Evolutionary conservation across 108 stramenopile genomes (phyloP), one percentile per base, ranked within the genome.

Genomic region (Asterionellopsis glacialis): DNA sequence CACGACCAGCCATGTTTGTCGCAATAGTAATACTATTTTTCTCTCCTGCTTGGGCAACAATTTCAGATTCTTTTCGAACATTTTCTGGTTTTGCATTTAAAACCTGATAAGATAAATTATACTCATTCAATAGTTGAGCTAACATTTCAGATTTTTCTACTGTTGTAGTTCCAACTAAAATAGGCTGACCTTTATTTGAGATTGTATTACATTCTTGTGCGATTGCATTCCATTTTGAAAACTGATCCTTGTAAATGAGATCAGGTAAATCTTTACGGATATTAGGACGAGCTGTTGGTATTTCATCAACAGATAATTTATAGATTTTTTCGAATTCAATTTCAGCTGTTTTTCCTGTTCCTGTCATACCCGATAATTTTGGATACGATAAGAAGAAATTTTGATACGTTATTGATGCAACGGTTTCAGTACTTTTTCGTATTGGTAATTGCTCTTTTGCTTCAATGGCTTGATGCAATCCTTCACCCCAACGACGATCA

Each of bases 251-350:
- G 42, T 63, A 63, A 57, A 63, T 27, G 24, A 63, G 23, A 56
- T 63, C 62, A 27, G 62, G 56, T n/a, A 63, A 38, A 63, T 63
- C 62, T 58, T 42, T 56, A 19, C 63, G 22, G 40, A 25, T n/a
- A n/a, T 27, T 57, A 28, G 63, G 40, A 41, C 55, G 9, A 15
- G 54, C 54, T 19, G 63, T 64, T 56, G 63, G 63, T 57, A 64
- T 64, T 18, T 13, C 55, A 41, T 64, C 55, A 9, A 64, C 63
- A 42, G 55, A 56, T 41, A 64, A 43, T 41, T 64, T 64, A 64
- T 64, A 64, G 57, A 64, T 64, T 64, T 64, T 64, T 21, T 64
- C 63, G 57, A 64, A 64, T 57, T 64, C 63, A 64, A 64, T 64
- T 57, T 64, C 63, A 57, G 63, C 54, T 16, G 63, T 64, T 64